Evolutionary conservation across 1,284 basidiomycete species (phyloP), one percentile per base, ranked within the genome.

Genomic region (Cerrena zonata): DNA sequence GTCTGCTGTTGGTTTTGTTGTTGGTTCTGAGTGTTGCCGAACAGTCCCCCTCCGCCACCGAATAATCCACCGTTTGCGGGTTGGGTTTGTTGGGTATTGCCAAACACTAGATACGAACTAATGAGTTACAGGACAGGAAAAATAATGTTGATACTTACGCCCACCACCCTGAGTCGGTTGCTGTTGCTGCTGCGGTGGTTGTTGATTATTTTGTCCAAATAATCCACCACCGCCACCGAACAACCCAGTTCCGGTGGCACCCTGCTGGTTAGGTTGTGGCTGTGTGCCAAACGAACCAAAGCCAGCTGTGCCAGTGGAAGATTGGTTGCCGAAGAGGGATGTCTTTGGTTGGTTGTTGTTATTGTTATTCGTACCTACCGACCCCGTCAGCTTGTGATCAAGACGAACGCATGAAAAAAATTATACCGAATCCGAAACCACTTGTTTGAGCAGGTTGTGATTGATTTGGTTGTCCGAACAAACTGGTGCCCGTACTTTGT

Each of bases 261-360:
- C 67, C 22, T 59, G 63, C 51, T 59, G 67, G 15, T n/a, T n/a
- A n/a, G 37, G 46, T 22, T 59, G 49, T 26, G 40, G 24, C 37
- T 49, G 48, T 25, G 59, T 53, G 18, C 68, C 69, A 52, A 72
- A 71, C 1, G 62, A 51, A 48, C 66, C 64, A 38, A 68, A 66
- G 10, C 56, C 59, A 10, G 58, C 53, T 2, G 61, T 49, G 4
- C 59, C 22, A 18, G 57, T 45, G 56, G 63, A 19, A 22, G 41
- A 13, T 15, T 60, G 61, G 3, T 42, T 45, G 2, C 65, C 64
- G 38, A 69, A 69, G 2, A 65, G 15, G 13, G 68, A 66, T n/a
- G 78, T 68, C 50, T 79, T 80, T 22, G 68, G 56, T n/a, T 69
- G 63, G 46, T 66, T 64, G 45, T 59, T 58, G n/a, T n/a, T n/a